Conservation (phyloP, 2,329 filamentous ascomycete species). For the Exophiala sideris region DNA sequence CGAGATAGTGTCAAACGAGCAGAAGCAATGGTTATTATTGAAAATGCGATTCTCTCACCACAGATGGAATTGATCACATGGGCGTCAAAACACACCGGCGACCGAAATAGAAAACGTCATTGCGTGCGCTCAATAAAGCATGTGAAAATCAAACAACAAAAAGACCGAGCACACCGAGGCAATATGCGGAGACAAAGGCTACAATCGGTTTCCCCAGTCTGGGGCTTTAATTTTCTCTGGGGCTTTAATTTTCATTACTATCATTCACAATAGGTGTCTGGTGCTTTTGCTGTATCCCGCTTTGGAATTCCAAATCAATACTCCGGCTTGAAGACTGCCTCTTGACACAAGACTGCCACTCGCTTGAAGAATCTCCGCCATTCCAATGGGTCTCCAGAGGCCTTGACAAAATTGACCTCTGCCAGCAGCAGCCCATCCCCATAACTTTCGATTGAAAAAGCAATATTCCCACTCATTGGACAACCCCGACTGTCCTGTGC, state of each 20-base stretch:
- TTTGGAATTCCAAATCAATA: slow-evolving; percentile 24
- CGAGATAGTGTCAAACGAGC: background rate
- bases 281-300: background rate
- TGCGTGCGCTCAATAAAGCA: background rate
- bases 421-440: slow-evolving; percentile 56
- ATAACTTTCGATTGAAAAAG: slow-evolving; percentile 43
- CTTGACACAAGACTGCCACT: slow-evolving; percentile 80
- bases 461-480: slow-evolving; percentile 42
- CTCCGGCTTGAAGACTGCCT: slow-evolving; percentile 68
- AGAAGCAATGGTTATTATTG: background rate
- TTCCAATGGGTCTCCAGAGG: slow-evolving; percentile 92
- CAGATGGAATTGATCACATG: slow-evolving; percentile 15
- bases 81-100: background rate
- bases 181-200: background rate
- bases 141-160: slow-evolving; percentile 13
- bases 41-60: background rate
- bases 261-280: no score
- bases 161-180: background rate
- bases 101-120: background rate
- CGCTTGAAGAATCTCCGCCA: slow-evolving; percentile 98
- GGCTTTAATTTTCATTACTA: no score
- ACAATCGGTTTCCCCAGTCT: no score
- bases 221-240: no score
- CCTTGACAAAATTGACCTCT: slow-evolving; percentile 88
- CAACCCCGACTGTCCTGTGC: slow-evolving; percentile 57